Conservation (phyloP, 768 basidiomycete genomes). For the Boletus rex-veris region DNA sequence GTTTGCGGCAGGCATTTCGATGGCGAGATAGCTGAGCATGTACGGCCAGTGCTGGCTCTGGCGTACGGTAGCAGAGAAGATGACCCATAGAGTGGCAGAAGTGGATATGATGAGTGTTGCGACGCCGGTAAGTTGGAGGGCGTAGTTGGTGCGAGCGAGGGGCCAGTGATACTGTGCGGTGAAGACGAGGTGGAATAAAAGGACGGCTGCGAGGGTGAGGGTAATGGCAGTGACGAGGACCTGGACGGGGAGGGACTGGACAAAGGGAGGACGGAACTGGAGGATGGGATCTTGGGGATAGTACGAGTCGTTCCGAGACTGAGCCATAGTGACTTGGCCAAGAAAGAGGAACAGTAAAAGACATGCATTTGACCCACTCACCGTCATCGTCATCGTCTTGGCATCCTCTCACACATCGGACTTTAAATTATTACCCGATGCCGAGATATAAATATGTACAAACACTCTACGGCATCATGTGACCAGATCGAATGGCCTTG, state of each 20-base stretch:
- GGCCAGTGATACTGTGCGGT: conserved; percentile 97
- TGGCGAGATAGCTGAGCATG: conserved; percentile 89
- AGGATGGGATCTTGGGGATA: conserved; percentile 66
- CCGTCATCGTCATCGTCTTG: not conserved
- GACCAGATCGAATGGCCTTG: conserved; percentile 46
- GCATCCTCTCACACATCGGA: not conserved
- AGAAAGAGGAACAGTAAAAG: conserved; percentile 10
- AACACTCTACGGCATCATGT: conserved; percentile 32
- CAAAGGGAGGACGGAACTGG: conserved; percentile 72
- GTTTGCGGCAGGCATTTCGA: conserved; percentile 49
- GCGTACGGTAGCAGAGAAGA: conserved; percentile 54
- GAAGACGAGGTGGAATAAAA: conserved; percentile 90
- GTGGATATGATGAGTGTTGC: conserved; percentile 74
- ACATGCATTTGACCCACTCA: not conserved
- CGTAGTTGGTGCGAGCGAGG: conserved; percentile 88
- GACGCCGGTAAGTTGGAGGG: conserved; percentile 83
- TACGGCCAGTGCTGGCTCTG: conserved; percentile 87
- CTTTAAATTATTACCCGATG: not conserved
- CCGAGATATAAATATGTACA: no score
- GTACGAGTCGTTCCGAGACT: conserved; percentile 9
- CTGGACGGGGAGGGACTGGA: conserved; percentile 87
- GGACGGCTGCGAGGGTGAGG: conserved; percentile 76
- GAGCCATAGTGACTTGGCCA: conserved; percentile 22
- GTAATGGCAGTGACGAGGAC: conserved; percentile 83
- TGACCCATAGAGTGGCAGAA: conserved; percentile 72